Evolutionary conservation across 345 rosid species (phyloP), one percentile per base, ranked within the genome.

Genomic region (Kernera saxatilis): DNA sequence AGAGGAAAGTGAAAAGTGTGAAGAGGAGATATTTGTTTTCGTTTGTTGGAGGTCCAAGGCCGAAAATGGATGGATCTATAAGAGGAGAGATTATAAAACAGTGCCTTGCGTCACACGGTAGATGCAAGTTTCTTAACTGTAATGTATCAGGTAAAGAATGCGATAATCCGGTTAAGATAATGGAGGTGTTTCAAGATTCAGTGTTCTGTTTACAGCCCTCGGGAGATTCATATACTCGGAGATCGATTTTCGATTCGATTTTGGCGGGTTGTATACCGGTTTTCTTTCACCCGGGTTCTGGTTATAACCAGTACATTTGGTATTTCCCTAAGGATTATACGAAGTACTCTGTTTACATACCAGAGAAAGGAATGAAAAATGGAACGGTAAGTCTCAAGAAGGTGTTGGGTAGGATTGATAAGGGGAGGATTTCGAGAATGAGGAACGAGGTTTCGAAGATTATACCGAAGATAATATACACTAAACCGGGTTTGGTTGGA

Each of bases 201-300:
- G 76, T 67, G 0, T 88, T 85, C 56, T 88, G 93, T 64, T 61
- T 88, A 52, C 88, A 82, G 37, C 90, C 88, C 9, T 51, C 79
- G 0, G 93, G 93, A 29, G 93, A 86, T 72, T 86, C 90, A 6
- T 62, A 14, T 72, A 88, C 86, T 6, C 72, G 88, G 25, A 77
- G 88, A 49, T 86, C 88, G 15, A 80, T 74, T 0, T 88, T 88
- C 14, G 88, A 88, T 64, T 78, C 93, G 19, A 84, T 88, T 26
- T 40, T 88, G 18, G 84, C 83, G 0, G 86, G 90, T 5, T 88
- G 88, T 61, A 86, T 86, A 48, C 93, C 88, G 4, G 90, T 88
- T n/a, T 88, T 88, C 87, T 88, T 88, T 51, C 70, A 72, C 26
- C 86, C 84, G 0, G 76, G 56, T 10, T 85, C 93, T 0, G 85